These are phyloP conservation scores for Myxozyma udenii DNA, from an alignment of 805 yeast genomes.

Conservation along the genomic window DNA sequence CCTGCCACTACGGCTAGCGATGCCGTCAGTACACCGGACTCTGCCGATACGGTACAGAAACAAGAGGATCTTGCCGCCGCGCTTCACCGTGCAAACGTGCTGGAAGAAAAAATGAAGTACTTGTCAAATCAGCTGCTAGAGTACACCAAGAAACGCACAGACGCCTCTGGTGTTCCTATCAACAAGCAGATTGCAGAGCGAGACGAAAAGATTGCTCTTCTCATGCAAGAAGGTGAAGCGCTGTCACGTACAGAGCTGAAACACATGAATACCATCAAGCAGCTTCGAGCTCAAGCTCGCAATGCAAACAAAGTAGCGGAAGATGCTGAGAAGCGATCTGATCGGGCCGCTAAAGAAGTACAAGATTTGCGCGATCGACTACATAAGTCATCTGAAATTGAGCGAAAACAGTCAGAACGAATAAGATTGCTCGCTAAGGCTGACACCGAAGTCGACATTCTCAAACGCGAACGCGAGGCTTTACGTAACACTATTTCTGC, in stretches of 20 bases:
- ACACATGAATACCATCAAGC: constrained; percentile 62
- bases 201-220: constrained; percentile 61
- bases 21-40: neutral
- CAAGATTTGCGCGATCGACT: constrained; percentile 39
- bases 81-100: constrained; percentile 28
- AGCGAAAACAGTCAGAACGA: constrained; percentile 33
- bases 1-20: neutral
- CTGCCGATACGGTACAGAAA: constrained; percentile 17
- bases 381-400: constrained; percentile 24
- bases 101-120: constrained; percentile 37
- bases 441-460: constrained; percentile 28
- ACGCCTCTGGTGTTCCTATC: constrained; percentile 5
- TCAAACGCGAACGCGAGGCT: constrained; percentile 27
- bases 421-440: constrained; percentile 28
- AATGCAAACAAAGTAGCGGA: constrained; percentile 40
- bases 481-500: constrained; percentile 19
- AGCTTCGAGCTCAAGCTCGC: constrained; percentile 50
- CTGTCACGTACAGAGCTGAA: constrained; percentile 69
- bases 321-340: constrained; percentile 35
- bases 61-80: constrained; percentile 23
- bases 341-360: constrained; percentile 42
- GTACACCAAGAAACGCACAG: constrained; percentile 19
- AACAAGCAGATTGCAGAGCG: constrained; percentile 40
- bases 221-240: constrained; percentile 72
- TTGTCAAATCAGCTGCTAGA: constrained; percentile 33